Base-by-base conservation (phyloP, 23 red algal species). In the Agarophyton chilense region DNA sequence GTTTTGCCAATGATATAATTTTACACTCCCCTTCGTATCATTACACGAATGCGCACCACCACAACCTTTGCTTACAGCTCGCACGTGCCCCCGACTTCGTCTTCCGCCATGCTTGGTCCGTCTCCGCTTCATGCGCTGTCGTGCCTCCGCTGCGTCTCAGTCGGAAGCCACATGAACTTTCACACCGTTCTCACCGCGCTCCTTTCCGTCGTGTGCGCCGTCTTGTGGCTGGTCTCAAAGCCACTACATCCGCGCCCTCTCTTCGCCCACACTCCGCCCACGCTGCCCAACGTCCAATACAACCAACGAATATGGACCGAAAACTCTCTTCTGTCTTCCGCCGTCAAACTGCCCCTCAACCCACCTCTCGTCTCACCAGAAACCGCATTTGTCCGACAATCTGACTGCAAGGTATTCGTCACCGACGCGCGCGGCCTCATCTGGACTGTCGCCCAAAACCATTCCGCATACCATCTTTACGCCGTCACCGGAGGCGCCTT, bases 401-500 rank as follows among this genome's bases (percentile, higher is more conserved):
- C 68, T 28, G 68, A 74, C 41, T 74, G 68, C 68, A 43, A n/a
- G 24, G 41, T 74, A 14, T 74, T 46, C 25, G 68, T 49, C 43
- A 74, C 68, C n/a, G 68, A 74, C 25, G 40, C 68, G 21, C 68
- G 68, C 13, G 68, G 68, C 4, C 9, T 74, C 38, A 26, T 74
- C 68, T 74, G 68, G 68, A 46, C 68, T 2, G 38, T 74, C 17
- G 68, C 68, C 26, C 38, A 74, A 29, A 74, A 74, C 43, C 40
- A 47, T 12, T 74, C 68, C n/a, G 38, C 68, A 0, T 74, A 46
- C 41, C 8, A 43, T 6, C 68, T 4, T 5, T 47, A 74, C 41
- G 68, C 68, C 26, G 68, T 74, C n/a, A 49, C 68, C 34, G 68
- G 68, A 0, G 68, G 68, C 21, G 25, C 68, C 24, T 47, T 74